Evolutionary conservation across 2,329 filamentous ascomycete species (phyloP).

Genomic region (Rhynchosporium secalis): DNA sequence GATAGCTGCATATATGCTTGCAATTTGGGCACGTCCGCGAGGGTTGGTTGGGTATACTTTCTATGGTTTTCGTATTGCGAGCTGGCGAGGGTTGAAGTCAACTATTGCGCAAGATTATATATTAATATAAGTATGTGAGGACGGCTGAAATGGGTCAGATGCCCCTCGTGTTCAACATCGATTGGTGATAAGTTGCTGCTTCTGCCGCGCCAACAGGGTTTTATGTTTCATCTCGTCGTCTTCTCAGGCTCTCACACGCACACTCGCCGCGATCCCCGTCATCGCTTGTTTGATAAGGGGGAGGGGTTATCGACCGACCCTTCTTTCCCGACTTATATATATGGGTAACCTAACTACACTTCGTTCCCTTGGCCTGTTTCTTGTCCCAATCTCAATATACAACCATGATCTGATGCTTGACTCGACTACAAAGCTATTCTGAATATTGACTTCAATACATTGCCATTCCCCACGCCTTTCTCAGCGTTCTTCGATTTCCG

Average conservation of each 20-base stretch:
- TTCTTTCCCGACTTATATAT: conserved; percentile 13
- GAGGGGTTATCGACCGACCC: conserved; percentile 12
- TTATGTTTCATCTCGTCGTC: conserved; percentile 26
- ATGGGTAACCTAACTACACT: conserved; percentile 16
- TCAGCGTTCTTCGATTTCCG: background rate
- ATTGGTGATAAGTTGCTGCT: conserved; percentile 30
- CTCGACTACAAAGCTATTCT: conserved; percentile 13
- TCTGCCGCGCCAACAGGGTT: conserved; percentile 30
- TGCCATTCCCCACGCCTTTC: conserved; percentile 11
- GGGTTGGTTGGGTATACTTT: conserved; percentile 6
- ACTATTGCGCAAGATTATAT: background rate
- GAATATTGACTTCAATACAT: conserved; percentile 18
- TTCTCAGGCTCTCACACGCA: background rate
- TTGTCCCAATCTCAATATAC: background rate
- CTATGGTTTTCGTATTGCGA: background rate
- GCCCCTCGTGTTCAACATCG: conserved; percentile 32
- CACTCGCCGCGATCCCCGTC: conserved; percentile 20
- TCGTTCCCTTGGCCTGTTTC: conserved; percentile 4
- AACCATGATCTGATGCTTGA: background rate
- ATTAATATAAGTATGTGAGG: background rate
- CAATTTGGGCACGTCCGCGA: conserved; percentile 5
- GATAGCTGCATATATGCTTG: conserved; percentile 1
- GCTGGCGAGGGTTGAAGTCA: conserved; percentile 27
- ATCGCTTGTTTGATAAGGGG: conserved; percentile 26
- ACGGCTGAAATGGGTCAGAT: conserved; percentile 28